Percentiles rank a stretch among this genome's conserved stretches.
phyloP scores from a whole-genome alignment of 371 early-diverging fungal genomes.

The Syncephalastrum monosporum region DNA sequence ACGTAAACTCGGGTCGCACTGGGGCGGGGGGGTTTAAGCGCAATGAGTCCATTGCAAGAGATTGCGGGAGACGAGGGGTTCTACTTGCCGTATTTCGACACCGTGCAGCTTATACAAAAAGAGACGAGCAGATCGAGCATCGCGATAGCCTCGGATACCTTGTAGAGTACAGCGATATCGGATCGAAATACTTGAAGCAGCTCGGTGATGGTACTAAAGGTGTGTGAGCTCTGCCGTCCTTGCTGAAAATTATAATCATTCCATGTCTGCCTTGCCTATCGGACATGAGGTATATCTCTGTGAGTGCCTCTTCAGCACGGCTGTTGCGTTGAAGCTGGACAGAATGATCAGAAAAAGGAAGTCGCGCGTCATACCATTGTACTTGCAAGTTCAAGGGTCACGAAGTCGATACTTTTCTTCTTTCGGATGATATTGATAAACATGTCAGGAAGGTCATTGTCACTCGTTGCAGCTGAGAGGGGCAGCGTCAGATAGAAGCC shows the following conservation, averaged over 20 bases:
- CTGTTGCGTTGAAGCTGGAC: conserved; percentile 49
- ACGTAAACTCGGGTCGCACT: conserved; percentile 82
- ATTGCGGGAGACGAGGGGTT: conserved; percentile 1
- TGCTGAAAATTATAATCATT: neutral
- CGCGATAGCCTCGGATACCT: conserved; percentile 78
- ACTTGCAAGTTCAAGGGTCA: conserved; percentile 77
- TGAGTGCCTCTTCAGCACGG: conserved; percentile 79
- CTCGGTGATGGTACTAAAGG: conserved; percentile 56
- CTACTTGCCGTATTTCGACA: conserved; percentile 49
- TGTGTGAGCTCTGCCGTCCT: neutral
- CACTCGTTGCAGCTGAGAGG: neutral
- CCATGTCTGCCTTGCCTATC: conserved; percentile 54
- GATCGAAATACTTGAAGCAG: conserved; percentile 58
- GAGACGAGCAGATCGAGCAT: conserved; percentile 80
- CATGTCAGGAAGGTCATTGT: conserved; percentile 37
- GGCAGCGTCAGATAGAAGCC: conserved; percentile 66
- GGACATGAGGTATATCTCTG: conserved; percentile 85
- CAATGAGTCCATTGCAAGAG: neutral
- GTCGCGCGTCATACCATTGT: neutral
- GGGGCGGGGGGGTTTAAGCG: conserved; percentile 3
- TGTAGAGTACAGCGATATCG: conserved; percentile 70
- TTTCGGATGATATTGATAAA: conserved; percentile 65
- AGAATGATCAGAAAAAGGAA: neutral
- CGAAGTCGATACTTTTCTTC: conserved; percentile 63
- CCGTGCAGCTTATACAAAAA: conserved; percentile 65